Base-by-base conservation (phyloP, 345 rosid species). In the Noccaea caerulescens region DNA sequence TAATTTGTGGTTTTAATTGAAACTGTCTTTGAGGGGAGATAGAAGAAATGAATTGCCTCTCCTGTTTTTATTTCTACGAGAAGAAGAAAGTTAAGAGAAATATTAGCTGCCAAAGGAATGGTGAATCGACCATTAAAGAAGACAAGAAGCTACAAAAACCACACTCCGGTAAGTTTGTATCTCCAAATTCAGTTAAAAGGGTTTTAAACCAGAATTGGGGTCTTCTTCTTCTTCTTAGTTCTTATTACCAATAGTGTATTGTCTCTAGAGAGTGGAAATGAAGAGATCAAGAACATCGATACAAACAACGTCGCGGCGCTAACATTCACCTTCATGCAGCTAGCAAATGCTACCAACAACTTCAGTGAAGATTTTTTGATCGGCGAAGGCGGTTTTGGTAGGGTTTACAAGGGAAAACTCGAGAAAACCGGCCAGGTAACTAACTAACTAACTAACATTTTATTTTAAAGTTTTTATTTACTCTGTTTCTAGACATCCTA, bases 381-480 rank as follows among this genome's bases (percentile, higher is more conserved):
- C 63, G 63, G 63, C 38, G 44, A 37, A 58, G 63, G 63, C 8
- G 63, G 63, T 58, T 58, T 58, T 11, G 63, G 32, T 12, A 58
- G 63, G 39, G 45, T 58, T 58, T 58, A 58, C 45, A 58, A 37
- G 32, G 54, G 54, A 50, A 50, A 20, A 37, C 42, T 58, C 27
- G 44, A 58, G 18, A 58, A 58, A 37, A 12, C n/a, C 10, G 63
- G 25, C 8, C 8, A 58, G 63, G 44, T 20, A 50, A 41, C 30
- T 27, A 27, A 32, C 39, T 30, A 54, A 30, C 14, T 54, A 54
- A 42, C 0, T 11, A 42, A 12, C 45, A 41, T 1, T 41, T 41
- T 5, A 4, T 41, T 11, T 2, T 41, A 42, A 2, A 13, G 14
- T 42, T 11, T 20, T 12, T 9, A 12, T 12, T 42, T 11, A 41